Conservation (phyloP, 441 rosid species). For the Gossypium davidsonii region DNA sequence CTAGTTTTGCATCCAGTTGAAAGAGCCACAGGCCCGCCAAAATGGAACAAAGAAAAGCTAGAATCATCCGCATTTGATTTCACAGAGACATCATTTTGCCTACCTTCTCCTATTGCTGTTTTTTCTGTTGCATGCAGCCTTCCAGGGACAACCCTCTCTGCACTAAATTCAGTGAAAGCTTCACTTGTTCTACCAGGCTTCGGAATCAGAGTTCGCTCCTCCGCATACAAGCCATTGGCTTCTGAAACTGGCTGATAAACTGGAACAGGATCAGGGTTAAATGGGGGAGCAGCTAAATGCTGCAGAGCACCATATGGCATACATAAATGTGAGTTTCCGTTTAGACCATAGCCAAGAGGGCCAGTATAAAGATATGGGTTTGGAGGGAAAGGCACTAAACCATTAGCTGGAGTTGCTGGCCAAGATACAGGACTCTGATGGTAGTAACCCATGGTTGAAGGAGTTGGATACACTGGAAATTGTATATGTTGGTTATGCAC, state of each 20-base stretch:
- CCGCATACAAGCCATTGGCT: constrained; percentile 33
- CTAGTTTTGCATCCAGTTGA: constrained; percentile 42
- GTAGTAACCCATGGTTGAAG: constrained; percentile 69
- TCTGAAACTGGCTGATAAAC: constrained; percentile 50
- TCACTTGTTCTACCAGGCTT: constrained; percentile 25
- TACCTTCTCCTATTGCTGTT: constrained; percentile 27
- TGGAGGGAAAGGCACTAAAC: constrained; percentile 51
- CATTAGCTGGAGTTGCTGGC: constrained; percentile 61
- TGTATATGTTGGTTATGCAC: constrained; percentile 53
- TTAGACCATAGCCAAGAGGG: constrained; percentile 53
- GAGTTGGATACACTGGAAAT: constrained; percentile 55
- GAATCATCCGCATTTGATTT: constrained; percentile 28
- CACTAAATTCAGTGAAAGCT: constrained; percentile 24
- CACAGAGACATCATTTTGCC: constrained; percentile 24
- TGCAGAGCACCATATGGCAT: constrained; percentile 60
- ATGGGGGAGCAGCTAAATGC: constrained; percentile 46
- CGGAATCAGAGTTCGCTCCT: constrained; percentile 32
- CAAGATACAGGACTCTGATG: constrained; percentile 81
- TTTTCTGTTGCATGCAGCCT: constrained; percentile 22
- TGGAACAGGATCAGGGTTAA: constrained; percentile 43
- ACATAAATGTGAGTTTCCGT: constrained; percentile 52
- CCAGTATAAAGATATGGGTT: constrained; percentile 58
- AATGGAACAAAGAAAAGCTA: constrained; percentile 85
- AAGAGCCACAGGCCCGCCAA: constrained; percentile 74
- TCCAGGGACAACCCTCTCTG: constrained; percentile 25